Conservation (phyloP, 352 stramenopile genomes). For the Pythium myriotylum region DNA sequence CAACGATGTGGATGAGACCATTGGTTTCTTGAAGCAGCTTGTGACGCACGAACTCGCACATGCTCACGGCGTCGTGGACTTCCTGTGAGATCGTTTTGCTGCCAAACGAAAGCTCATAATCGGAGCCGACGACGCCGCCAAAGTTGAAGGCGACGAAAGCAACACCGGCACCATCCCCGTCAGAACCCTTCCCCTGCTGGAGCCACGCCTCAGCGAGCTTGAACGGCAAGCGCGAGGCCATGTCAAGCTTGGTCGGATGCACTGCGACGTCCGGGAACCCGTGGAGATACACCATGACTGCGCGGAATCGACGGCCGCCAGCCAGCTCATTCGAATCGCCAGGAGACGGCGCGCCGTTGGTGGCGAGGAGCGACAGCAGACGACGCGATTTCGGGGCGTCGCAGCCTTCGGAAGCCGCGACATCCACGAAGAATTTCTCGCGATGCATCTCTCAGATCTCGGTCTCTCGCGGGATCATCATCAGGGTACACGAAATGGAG, state of each 20-base stretch:
- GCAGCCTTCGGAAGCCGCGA: background rate
- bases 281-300: slow-evolving; percentile 71
- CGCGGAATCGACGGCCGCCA: slow-evolving; percentile 6
- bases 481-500: background rate
- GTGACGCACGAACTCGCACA: slow-evolving; percentile 46
- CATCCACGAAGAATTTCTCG: slow-evolving; percentile 18
- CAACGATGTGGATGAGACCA: slow-evolving; percentile 56
- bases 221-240: slow-evolving; percentile 56
- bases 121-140: slow-evolving; percentile 61
- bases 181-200: slow-evolving; percentile 9
- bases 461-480: background rate
- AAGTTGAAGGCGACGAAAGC: slow-evolving; percentile 76
- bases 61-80: slow-evolving; percentile 52
- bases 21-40: slow-evolving; percentile 22
- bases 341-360: background rate
- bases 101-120: slow-evolving; percentile 44
- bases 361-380: slow-evolving; percentile 17
- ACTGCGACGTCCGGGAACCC: slow-evolving; percentile 77
- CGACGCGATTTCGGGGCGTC: background rate
- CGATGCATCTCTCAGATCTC: slow-evolving; percentile 13
- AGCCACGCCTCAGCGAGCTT: slow-evolving; percentile 58
- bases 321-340: background rate
- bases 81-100: slow-evolving; percentile 65
- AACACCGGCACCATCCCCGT: background rate
- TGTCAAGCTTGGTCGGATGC: slow-evolving; percentile 50